phyloP scores from a whole-genome alignment of 225 moss, liverwort and hornwort species.

The Physcomitrellopsis africana region DNA sequence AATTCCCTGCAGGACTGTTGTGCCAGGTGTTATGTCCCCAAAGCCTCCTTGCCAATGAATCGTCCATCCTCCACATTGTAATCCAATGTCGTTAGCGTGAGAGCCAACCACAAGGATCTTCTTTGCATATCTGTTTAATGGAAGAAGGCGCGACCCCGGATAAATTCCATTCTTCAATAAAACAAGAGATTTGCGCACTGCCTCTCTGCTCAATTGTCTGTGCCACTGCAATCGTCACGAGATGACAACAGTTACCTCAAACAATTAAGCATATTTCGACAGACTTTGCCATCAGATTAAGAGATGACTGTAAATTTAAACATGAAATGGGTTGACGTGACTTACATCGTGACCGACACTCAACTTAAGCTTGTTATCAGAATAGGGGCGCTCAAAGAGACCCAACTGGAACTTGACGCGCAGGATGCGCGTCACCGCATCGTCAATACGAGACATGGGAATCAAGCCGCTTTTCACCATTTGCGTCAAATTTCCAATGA shows the following conservation, averaged over 20 bases:
- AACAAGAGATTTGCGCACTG: slow-evolving; percentile 63
- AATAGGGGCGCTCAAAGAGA: slow-evolving; percentile 51
- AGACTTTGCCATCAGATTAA: background rate
- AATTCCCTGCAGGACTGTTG: slow-evolving; percentile 53
- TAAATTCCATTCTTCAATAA: slow-evolving; percentile 55
- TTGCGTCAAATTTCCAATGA: slow-evolving; percentile 55
- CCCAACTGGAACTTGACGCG: slow-evolving; percentile 68
- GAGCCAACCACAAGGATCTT: slow-evolving; percentile 67
- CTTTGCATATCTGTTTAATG: slow-evolving; percentile 49
- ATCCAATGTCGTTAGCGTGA: slow-evolving; percentile 70
- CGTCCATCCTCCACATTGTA: slow-evolving; percentile 86
- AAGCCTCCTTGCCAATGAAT: slow-evolving; percentile 67
- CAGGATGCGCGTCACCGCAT: slow-evolving; percentile 63
- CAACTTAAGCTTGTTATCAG: slow-evolving; percentile 33
- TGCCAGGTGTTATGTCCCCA: slow-evolving; percentile 57
- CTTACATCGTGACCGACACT: slow-evolving; percentile 48
- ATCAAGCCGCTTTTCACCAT: slow-evolving; percentile 48
- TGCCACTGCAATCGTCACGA: slow-evolving; percentile 44
- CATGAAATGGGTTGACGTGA: background rate
- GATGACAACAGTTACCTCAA: background rate
- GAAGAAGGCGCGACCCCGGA: slow-evolving; percentile 36
- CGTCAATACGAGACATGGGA: slow-evolving; percentile 57
- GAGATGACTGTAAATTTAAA: background rate
- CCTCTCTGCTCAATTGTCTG: slow-evolving; percentile 62
- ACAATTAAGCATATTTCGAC: no score